Evolutionary conservation across 768 basidiomycete genomes (phyloP), one percentile per base, ranked within the genome.

Genomic region (Psilocybe cyanescens): DNA sequence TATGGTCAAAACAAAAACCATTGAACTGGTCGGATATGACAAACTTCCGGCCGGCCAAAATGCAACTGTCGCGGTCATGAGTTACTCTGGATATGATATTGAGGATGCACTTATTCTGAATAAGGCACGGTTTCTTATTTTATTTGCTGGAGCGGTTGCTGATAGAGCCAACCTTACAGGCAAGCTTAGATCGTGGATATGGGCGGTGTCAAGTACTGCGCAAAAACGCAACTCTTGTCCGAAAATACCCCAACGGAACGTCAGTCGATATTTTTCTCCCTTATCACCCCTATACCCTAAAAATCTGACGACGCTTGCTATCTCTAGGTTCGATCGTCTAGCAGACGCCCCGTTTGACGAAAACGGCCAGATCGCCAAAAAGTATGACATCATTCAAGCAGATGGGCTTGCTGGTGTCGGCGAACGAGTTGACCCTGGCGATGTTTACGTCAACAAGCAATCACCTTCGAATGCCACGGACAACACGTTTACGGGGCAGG

Each of bases 1-100:
- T 2, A 97, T 99, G 97, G 96, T 98, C 62, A 98, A 99, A 76
- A 97, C 97, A 5, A 96, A 95, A 75, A 97, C 97, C 2, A 99
- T 99, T 59, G 97, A 99, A 73, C 77, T 99, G 56, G 86, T 98
- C 58, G 97, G 96, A 2, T 99, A 99, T 72, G 96, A 99, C 75
- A 90, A 90, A 62, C 84, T 99, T 4, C 97, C 97, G 4, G 97
- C 97, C 4, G 97, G 97, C 12, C 96, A 99, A 75, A 99, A 99
- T 72, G 97, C 97, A 9, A 98, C 90, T 0, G 94, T 99, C 48
- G 97, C 97, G 9, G 95, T 99, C 67, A 99, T 99, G 97, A 95
- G 94, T 74, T 99, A 92, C 76, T 97, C 96, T 4, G 97, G 97
- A 28, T 99, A 99, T 73, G 97, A 99, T 81, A 99, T 99, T 65